phyloP scores from a whole-genome alignment of 768 basidiomycete genomes.

The Daedalea quercina region DNA sequence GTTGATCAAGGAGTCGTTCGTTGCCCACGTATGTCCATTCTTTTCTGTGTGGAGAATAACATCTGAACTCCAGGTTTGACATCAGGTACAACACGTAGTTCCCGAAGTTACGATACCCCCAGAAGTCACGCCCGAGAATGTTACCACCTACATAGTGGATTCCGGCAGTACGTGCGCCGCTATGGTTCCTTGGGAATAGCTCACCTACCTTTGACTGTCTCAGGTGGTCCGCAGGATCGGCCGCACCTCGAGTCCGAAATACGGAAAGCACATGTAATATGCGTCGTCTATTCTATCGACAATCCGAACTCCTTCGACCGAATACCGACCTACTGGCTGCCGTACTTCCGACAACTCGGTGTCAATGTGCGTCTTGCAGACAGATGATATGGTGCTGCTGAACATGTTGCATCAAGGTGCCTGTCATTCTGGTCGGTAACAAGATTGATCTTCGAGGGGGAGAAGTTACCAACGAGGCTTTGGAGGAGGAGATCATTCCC shows the following conservation, averaged over 20 bases:
- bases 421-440: conserved; percentile 95
- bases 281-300: conserved; percentile 95
- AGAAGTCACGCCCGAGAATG: conserved; percentile 94
- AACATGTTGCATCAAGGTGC: conserved; percentile 50
- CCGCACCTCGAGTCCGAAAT: conserved; percentile 91
- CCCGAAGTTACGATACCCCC: conserved; percentile 98
- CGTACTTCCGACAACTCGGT: conserved; percentile 88
- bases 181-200: not conserved
- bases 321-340: conserved; percentile 97
- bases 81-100: conserved; percentile 89
- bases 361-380: conserved; percentile 66
- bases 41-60: conserved; percentile 2
- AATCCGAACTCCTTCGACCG: conserved; percentile 95
- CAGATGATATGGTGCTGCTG: not conserved
- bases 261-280: conserved; percentile 96
- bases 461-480: conserved; percentile 86
- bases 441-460: conserved; percentile 96
- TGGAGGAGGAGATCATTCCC: conserved; percentile 92
- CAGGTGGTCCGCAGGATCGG: conserved; percentile 83
- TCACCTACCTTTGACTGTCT: not conserved
- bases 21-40: conserved; percentile 61
- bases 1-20: conserved; percentile 92
- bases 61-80: not conserved
- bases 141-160: conserved; percentile 97
- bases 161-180: conserved; percentile 71